Percentiles rank a stretch among this genome's conserved stretches.
These are phyloP conservation scores for Leccinum boreale DNA, from an alignment of 768 basidiomycete genomes.

Conservation along the genomic window DNA sequence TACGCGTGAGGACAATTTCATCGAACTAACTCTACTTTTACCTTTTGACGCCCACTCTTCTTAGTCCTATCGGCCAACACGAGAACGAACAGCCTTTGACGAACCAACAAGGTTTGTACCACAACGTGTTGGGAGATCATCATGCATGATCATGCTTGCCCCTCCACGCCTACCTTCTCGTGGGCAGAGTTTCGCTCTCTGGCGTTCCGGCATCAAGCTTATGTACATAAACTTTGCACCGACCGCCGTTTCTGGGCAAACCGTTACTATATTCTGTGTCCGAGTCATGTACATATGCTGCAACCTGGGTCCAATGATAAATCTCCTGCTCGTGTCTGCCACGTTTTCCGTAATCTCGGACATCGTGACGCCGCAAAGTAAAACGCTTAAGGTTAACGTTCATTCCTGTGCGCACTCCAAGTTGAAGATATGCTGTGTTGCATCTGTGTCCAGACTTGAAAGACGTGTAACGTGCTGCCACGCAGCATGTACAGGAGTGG, in stretches of 20 bases:
- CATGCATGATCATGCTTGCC: conserved; percentile 6
- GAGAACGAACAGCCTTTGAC: conserved; percentile 9
- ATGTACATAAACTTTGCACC: conserved; percentile 5
- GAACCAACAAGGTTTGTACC: conserved; percentile 3
- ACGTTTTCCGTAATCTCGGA: conserved; percentile 20
- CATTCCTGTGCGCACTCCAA: conserved; percentile 14
- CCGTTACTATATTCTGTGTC: not conserved
- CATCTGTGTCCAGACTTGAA: conserved; percentile 1
- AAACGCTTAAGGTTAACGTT: not conserved
- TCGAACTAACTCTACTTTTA: not conserved
- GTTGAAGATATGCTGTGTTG: not conserved
- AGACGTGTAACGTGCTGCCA: conserved; percentile 1
- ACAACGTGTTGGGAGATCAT: conserved; percentile 10
- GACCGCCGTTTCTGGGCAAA: conserved; percentile 1
- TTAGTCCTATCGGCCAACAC: conserved; percentile 7
- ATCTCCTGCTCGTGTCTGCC: conserved; percentile 22
- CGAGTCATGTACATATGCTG: not conserved
- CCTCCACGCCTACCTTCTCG: not conserved
- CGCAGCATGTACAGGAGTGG: conserved; percentile 3
- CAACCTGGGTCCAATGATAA: conserved; percentile 8
- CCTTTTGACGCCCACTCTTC: conserved; percentile 1
- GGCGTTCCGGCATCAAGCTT: not conserved
- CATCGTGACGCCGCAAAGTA: not conserved
- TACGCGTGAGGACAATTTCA: conserved; percentile 14
- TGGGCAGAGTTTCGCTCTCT: not conserved